Percentiles rank a stretch among this genome's conserved stretches.
These are phyloP conservation scores for Podosphaera fusca DNA, from an alignment of 2,329 filamentous ascomycete species.

Conservation along the genomic window DNA sequence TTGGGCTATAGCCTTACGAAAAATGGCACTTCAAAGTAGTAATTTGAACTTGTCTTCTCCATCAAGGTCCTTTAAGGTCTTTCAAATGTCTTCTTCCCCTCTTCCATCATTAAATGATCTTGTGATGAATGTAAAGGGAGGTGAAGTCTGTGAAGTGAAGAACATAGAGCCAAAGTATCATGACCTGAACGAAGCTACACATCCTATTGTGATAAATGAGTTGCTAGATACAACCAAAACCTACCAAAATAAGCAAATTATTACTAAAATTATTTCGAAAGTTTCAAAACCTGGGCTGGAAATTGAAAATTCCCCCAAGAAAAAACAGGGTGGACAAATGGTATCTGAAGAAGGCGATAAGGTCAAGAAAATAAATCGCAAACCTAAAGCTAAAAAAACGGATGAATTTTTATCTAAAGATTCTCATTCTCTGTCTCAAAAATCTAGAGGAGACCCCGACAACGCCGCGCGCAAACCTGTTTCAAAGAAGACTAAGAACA, in stretches of 20 bases:
- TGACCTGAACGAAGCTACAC: too few relatives aligned
- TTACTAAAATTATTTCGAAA: background rate
- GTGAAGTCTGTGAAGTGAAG: too few relatives aligned
- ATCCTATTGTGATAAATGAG: background rate
- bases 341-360: background rate
- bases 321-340: background rate
- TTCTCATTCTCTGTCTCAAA: background rate
- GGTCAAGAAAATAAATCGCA: slow-evolving; percentile 4
- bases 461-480: slow-evolving; percentile 9
- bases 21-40: background rate
- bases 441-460: slow-evolving; percentile 3
- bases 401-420: slow-evolving; percentile 2
- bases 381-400: slow-evolving; percentile 9
- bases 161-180: too few relatives aligned
- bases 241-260: background rate
- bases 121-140: background rate
- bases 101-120: slow-evolving; percentile 6
- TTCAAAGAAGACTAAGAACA: slow-evolving; percentile 11
- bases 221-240: background rate
- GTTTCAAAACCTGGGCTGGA: background rate
- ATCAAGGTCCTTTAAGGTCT: slow-evolving; percentile 6
- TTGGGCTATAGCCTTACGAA: background rate
- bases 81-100: slow-evolving; percentile 13
- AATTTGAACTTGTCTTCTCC: slow-evolving; percentile 7
- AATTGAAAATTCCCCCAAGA: background rate